Base-by-base conservation (phyloP, 768 basidiomycete genomes). In the Lactarius akahatsu region DNA sequence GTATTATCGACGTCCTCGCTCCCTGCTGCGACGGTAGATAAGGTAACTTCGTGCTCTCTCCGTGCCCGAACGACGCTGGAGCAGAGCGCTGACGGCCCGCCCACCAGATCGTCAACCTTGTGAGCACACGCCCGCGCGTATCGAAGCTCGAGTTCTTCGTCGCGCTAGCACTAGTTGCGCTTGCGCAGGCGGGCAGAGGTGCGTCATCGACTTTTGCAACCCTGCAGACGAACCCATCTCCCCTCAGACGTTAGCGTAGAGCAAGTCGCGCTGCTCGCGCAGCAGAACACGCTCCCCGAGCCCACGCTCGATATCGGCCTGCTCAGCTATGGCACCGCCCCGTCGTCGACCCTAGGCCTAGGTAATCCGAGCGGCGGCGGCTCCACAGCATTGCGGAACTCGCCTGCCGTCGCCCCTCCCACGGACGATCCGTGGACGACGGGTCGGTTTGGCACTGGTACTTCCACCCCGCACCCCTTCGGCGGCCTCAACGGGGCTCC, bases 81-180 rank as follows among this genome's bases (percentile, higher is more conserved):
- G 43, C 63, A 65, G 59, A 43, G 41, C 34, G 62, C 30, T 30
- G 32, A 38, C 45, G 1, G 32, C 18, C 55, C 18, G 4, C 30
- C 56, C 56, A 15, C 7, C 70, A 96, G 94, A 96, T 98, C 71
- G 90, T 97, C 63, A 94, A 91, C 76, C 81, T 96, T 26, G 93
- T 94, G 61, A 92, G 91, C 76, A 88, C 89, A 40, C 83, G 84
- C 65, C 83, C 91, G 54, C 83, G 88, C 59, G 90, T 98, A 43
- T 92, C 92, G 9, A 92, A 87, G 70, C 85, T 89, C 64, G 95
- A 98, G 74, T 96, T 96, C 80, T 96, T 91, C 74, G 91, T 96
- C 13, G 92, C 94, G 11, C 77, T 98, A 30, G 93, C 92, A 13
- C 81, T 98, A 16, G 92, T 92, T 55, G 92, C 92, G 2, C 79